Conservation (phyloP, 768 basidiomycete species). For the Rhizopogon roseolus region DNA sequence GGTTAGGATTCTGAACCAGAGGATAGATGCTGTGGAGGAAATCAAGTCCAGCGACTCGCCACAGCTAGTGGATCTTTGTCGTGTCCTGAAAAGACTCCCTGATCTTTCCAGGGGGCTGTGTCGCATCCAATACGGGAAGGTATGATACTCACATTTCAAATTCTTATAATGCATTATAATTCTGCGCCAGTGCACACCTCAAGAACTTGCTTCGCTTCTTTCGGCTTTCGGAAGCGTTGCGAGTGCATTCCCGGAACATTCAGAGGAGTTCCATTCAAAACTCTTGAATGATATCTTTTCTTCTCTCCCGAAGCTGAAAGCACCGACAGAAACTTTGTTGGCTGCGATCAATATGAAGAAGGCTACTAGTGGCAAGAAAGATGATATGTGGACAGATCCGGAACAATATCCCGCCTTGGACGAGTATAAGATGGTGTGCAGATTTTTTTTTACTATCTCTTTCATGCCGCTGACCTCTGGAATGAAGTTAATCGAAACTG, state of each 20-base stretch:
- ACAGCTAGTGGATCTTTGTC: slow-evolving; percentile 60
- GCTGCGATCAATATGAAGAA: slow-evolving; percentile 52
- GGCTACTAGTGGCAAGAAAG: slow-evolving; percentile 65
- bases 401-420: slow-evolving; percentile 51
- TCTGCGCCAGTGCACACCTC: slow-evolving; percentile 62
- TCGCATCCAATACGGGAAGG: slow-evolving; percentile 89
- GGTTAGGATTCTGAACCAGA: slow-evolving; percentile 62
- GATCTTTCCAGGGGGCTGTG: slow-evolving; percentile 85
- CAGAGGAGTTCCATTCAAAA: slow-evolving; percentile 50
- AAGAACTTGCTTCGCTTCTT: slow-evolving; percentile 74
- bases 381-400: slow-evolving; percentile 59
- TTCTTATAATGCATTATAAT: neutral
- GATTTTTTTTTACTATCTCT: neutral
- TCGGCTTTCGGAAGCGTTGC: slow-evolving; percentile 72
- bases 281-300: slow-evolving; percentile 69
- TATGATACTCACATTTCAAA: slow-evolving; percentile 25
- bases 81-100: slow-evolving; percentile 69
- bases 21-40: slow-evolving; percentile 84
- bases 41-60: slow-evolving; percentile 60
- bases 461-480: neutral
- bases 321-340: slow-evolving; percentile 50
- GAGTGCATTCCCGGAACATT: slow-evolving; percentile 49
- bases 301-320: slow-evolving; percentile 61
- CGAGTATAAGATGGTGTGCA: slow-evolving; percentile 55
- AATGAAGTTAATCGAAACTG: slow-evolving; percentile 55